phyloP scores from a whole-genome alignment of 164 flowering plant genomes.

The Nymphaea thermarum region DNA sequence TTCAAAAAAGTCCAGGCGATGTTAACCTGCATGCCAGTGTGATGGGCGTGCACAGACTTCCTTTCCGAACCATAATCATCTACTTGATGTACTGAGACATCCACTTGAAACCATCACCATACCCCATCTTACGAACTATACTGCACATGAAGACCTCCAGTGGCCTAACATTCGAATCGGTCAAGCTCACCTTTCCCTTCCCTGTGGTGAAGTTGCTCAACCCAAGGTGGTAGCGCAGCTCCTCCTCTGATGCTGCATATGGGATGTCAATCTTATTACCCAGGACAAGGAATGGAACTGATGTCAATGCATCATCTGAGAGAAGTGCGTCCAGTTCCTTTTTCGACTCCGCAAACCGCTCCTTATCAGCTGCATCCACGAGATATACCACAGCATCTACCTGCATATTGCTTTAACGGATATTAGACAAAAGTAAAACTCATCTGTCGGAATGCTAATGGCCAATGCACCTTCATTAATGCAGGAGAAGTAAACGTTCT shows the following conservation, averaged over 20 bases:
- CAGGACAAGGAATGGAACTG: slow-evolving; percentile 39
- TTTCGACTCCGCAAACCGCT: slow-evolving; percentile 57
- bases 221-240: slow-evolving; percentile 38
- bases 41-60: neutral
- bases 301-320: slow-evolving; percentile 45
- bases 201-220: slow-evolving; percentile 55
- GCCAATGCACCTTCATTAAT: no score
- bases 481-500: no score
- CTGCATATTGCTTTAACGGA: slow-evolving; percentile 11
- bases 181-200: slow-evolving; percentile 44
- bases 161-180: slow-evolving; percentile 35
- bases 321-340: slow-evolving; percentile 62
- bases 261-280: slow-evolving; percentile 55
- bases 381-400: slow-evolving; percentile 67
- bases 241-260: slow-evolving; percentile 57
- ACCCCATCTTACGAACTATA: slow-evolving; percentile 56
- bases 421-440: neutral
- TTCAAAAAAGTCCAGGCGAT: neutral
- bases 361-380: slow-evolving; percentile 64
- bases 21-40: no score
- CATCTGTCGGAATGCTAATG: no score
- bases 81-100: slow-evolving; percentile 56
- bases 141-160: slow-evolving; percentile 71
- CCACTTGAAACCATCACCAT: slow-evolving; percentile 53
- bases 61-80: neutral